phyloP scores from a whole-genome alignment of 495 filamentous ascomycete genomes.

The Amphirosellinia nigrospora region DNA sequence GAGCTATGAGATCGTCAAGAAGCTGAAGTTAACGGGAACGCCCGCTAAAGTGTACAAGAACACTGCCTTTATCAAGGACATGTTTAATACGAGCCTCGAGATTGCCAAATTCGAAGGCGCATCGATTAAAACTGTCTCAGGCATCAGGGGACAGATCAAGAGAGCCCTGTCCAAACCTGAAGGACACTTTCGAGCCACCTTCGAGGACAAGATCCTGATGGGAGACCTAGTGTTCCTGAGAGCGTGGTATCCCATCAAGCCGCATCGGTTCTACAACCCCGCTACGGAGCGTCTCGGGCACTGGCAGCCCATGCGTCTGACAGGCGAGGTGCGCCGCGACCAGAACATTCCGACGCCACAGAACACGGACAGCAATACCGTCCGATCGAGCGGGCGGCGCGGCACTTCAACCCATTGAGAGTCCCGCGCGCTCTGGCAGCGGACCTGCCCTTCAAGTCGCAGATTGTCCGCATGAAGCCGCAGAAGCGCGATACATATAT shows the following conservation, averaged over 20 bases:
- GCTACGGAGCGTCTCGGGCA: conserved; percentile 85
- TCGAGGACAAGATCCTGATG: conserved; percentile 97
- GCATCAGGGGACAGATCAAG: conserved; percentile 96
- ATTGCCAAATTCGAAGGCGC: conserved; percentile 99
- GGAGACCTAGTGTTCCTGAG: conserved; percentile 94
- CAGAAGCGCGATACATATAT: conserved; percentile 86
- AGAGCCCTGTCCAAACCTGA: conserved; percentile 88
- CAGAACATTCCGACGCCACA: conserved; percentile 76
- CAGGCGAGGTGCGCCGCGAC: conserved; percentile 87
- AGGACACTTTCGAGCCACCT: conserved; percentile 92
- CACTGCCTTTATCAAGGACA: conserved; percentile 97
- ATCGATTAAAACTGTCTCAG: conserved; percentile 92
- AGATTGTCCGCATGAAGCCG: conserved; percentile 80
- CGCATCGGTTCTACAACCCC: conserved; percentile 94
- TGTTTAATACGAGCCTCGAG: conserved; percentile 91
- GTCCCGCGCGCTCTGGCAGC: conserved; percentile 85
- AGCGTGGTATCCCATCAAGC: conserved; percentile 95
- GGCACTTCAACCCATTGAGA: conserved; percentile 93
- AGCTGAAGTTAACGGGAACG: conserved; percentile 89
- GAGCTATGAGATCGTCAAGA: conserved; percentile 95
- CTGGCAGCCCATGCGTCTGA: conserved; percentile 91
- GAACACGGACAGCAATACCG: conserved; percentile 83
- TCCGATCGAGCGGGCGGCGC: conserved; percentile 75
- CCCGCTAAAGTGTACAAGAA: conserved; percentile 99
- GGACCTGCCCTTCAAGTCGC: conserved; percentile 89